Base-by-base conservation (phyloP, 2,329 filamentous ascomycete species). In the Phyllosticta citrichinensis region DNA sequence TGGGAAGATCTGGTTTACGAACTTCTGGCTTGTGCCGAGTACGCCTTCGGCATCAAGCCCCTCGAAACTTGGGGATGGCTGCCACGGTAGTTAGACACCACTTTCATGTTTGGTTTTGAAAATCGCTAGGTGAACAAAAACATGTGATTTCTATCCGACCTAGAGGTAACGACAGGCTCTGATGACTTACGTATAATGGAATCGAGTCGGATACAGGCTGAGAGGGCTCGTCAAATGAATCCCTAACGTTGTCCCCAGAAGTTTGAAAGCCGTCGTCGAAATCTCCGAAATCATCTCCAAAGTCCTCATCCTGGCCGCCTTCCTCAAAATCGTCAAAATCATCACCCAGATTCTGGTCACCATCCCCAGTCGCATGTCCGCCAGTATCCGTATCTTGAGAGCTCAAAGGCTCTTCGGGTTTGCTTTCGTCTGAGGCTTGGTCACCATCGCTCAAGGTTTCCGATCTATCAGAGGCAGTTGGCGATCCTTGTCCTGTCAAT, bases 291-390 rank as follows among this genome's bases (percentile, higher is more conserved):
- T 80, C 60, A 52, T 62, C 79, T 64, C 77, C 79, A 74, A 80
- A 80, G 68, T 80, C 78, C 68, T 79, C 77, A 54, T 70, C 77
- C 52, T 74, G 72, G 59, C 77, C 77, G 64, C 83, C 76, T 66
- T 79, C 75, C 68, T 80, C 79, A 69, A 86, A 83, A 64, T 86
- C 81, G 69, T 85, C 85, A 74, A 89, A 89, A 68, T 89, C 86
- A 64, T 84, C 85, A 58, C 82, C 83, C 71, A 85, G 84, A 66
- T 87, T 87, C 69, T 88, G 86, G 73, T 90, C 91, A 68, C 89
- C 87, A 68, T 84, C 77, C 50, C 65, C 74, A 54, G 73, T 72
- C 58, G 73, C 72, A 19, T 76, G 76, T 63, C 84, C 81, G 65
- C 81, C 60, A 53, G 64, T 59, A 50, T 62, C 63, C 20, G 57